These are phyloP conservation scores for Lippia alba DNA, from an alignment of 305 asterid species.

Conservation along the genomic window DNA sequence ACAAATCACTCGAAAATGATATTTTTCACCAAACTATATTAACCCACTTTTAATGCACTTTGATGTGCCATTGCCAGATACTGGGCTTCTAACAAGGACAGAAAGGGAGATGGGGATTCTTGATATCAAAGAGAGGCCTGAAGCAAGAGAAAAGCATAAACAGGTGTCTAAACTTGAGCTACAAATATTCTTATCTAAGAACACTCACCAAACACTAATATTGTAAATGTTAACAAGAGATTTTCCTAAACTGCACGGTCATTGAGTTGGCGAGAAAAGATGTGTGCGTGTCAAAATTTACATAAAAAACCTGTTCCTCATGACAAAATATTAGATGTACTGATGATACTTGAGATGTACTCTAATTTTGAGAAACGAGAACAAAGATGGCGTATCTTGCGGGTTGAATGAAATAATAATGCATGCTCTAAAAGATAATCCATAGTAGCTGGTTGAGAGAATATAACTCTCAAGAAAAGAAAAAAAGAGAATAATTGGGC, in stretches of 20 bases:
- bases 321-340: no score
- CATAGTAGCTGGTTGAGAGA: no score
- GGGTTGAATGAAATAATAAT: no score
- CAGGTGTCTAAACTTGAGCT: slow-evolving; percentile 26
- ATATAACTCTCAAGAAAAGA: no score
- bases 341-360: no score
- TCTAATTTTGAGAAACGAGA: no score
- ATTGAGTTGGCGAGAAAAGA: neutral
- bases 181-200: slow-evolving; percentile 29
- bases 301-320: no score
- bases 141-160: slow-evolving; percentile 36
- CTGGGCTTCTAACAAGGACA: neutral
- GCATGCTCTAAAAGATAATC: no score
- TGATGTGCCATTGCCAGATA: slow-evolving; percentile 25
- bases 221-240: no score
- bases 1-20: slow-evolving; percentile 32
- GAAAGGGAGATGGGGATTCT: slow-evolving; percentile 39
- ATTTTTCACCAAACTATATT: slow-evolving; percentile 37
- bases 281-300: no score
- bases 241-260: neutral
- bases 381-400: no score
- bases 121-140: slow-evolving; percentile 44
- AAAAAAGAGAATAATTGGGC: no score
- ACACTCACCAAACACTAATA: neutral
- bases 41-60: slow-evolving; percentile 10